Percentiles rank a stretch among this genome's conserved stretches.
These are phyloP conservation scores for Lodderomyces orthopsilosis DNA, from an alignment of 1,139 yeast genomes.

Conservation along the genomic window DNA sequence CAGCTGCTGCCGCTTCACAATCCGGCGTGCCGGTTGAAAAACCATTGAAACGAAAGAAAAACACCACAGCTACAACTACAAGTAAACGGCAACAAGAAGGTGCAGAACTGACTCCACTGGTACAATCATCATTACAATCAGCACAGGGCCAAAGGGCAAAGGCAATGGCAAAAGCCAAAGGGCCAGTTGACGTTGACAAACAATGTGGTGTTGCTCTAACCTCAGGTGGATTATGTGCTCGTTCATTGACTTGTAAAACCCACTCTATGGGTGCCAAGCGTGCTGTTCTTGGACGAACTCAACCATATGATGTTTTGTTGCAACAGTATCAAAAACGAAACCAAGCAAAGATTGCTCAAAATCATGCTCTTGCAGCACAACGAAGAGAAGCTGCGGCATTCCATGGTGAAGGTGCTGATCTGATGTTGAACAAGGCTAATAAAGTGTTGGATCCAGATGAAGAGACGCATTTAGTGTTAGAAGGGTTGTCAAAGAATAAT, in stretches of 20 bases:
- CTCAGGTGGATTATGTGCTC: constrained; percentile 89
- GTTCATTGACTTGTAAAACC: constrained; percentile 93
- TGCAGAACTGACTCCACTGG: not conserved
- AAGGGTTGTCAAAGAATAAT: constrained; percentile 79
- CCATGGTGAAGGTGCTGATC: constrained; percentile 23
- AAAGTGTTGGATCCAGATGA: constrained; percentile 69
- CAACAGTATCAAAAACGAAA: constrained; percentile 90
- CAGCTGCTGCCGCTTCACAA: constrained; percentile 20
- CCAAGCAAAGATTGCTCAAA: constrained; percentile 86
- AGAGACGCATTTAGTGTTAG: constrained; percentile 89
- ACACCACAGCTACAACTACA: constrained; percentile 26
- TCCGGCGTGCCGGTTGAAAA: constrained; percentile 12
- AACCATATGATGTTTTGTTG: constrained; percentile 83
- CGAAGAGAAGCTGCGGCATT: constrained; percentile 46
- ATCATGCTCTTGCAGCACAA: constrained; percentile 65
- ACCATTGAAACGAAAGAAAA: constrained; percentile 22
- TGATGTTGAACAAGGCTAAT: constrained; percentile 21
- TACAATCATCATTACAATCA: constrained; percentile 29
- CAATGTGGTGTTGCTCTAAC: constrained; percentile 97
- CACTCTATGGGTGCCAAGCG: constrained; percentile 98
- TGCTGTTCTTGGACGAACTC: constrained; percentile 89
- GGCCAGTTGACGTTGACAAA: constrained; percentile 88
- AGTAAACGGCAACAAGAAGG: constrained; percentile 16
- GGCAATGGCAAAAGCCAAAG: constrained; percentile 57
- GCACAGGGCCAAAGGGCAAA: constrained; percentile 34